Conservation (phyloP, 2,329 filamentous ascomycete genomes). For the Microsporum audouinii region DNA sequence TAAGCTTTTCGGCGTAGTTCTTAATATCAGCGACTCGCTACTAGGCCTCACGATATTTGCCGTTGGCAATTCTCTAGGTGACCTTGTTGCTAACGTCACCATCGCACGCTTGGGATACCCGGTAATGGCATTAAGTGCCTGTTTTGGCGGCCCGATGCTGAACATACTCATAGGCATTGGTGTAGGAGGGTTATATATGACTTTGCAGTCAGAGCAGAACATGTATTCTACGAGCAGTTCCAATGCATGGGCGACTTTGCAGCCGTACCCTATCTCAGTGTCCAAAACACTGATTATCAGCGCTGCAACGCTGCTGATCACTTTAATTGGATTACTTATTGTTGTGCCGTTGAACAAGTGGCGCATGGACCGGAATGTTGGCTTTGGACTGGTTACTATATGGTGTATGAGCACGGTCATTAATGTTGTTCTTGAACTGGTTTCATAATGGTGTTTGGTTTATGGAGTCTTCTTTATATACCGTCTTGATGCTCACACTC, state of each 20-base stretch:
- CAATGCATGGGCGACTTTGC: constrained; percentile 7
- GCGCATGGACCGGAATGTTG: constrained; percentile 72
- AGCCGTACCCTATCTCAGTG: constrained; percentile 72
- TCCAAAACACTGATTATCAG: constrained; percentile 76
- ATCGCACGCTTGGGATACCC: constrained; percentile 87
- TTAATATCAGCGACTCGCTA: constrained; percentile 89
- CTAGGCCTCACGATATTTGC: constrained; percentile 92
- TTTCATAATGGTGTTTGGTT: neutral
- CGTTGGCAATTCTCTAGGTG: constrained; percentile 87
- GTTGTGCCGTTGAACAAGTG: constrained; percentile 76
- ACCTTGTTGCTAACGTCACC: constrained; percentile 88
- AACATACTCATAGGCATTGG: constrained; percentile 94
- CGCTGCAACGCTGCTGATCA: constrained; percentile 70
- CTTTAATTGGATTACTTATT: constrained; percentile 64
- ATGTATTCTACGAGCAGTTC: constrained; percentile 56
- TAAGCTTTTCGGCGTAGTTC: constrained; percentile 82
- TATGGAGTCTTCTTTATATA: neutral
- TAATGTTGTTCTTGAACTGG: constrained; percentile 70
- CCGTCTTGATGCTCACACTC: neutral
- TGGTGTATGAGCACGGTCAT: constrained; percentile 70
- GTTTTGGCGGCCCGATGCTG: constrained; percentile 96
- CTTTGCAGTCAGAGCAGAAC: constrained; percentile 64
- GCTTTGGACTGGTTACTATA: constrained; percentile 64
- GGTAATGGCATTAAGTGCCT: constrained; percentile 89
- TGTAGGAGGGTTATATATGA: constrained; percentile 82